These are phyloP conservation scores for Lumnitzera racemosa DNA, from an alignment of 345 rosid species.

Conservation along the genomic window DNA sequence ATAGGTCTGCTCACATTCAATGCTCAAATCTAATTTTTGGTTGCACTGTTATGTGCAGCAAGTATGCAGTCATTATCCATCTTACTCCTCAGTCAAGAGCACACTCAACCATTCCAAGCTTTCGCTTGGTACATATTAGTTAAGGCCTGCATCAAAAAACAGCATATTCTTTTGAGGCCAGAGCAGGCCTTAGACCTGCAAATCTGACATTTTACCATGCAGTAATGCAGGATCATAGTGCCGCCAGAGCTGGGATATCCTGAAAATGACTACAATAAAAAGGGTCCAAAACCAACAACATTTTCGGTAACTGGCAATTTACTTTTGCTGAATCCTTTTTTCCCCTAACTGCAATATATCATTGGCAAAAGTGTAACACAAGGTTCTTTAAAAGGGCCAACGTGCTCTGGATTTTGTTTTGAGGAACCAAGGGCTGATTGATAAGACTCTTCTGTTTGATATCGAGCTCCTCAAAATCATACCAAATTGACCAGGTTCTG, in stretches of 20 bases:
- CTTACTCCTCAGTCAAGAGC: no score
- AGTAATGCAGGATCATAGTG: constrained; percentile 83
- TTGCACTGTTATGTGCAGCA: no score
- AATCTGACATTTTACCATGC: constrained; percentile 23
- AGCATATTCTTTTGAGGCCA: no score
- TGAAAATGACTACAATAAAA: constrained; percentile 72
- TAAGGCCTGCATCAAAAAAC: no score
- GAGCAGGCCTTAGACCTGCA: no score
- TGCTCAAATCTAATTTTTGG: no score
- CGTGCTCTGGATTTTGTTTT: constrained; percentile 92
- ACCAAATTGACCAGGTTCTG: constrained; percentile 23
- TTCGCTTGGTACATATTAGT: no score
- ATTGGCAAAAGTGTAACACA: not conserved
- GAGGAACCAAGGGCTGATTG: constrained; percentile 89
- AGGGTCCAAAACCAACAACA: constrained; percentile 77
- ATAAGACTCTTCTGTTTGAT: constrained; percentile 89
- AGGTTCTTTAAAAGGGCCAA: constrained; percentile 58
- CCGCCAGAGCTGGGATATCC: constrained; percentile 98
- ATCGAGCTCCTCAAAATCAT: constrained; percentile 82
- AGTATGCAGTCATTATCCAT: no score
- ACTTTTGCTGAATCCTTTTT: constrained; percentile 1
- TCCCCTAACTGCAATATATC: not conserved
- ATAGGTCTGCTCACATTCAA: no score
- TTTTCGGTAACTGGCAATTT: constrained; percentile 55
- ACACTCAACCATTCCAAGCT: no score